A percentile compares a stretch with the other conserved stretches of the same genome.
phyloP scores from a whole-genome alignment of 352 stramenopile species.

The Phytophthora fragariae region DNA sequence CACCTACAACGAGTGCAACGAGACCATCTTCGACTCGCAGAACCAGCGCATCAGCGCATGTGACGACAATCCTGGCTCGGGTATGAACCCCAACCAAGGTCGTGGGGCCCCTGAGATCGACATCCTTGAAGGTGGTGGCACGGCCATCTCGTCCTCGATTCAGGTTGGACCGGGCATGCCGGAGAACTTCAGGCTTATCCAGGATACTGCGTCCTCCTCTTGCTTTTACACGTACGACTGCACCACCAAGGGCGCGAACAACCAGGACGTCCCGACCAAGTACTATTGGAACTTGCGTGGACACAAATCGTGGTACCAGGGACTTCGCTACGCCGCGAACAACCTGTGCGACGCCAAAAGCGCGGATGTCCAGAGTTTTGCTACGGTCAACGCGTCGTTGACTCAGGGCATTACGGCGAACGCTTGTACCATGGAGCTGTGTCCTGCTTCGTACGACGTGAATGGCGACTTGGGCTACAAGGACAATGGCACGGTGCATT shows the following conservation, averaged over 20 bases:
- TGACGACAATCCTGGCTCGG: too few species aligned
- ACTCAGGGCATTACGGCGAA: slow-evolving; percentile 61
- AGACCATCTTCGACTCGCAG: too few species aligned
- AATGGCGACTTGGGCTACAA: too few species aligned
- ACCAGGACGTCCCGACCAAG: slow-evolving; percentile 48
- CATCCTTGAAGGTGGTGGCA: too few species aligned
- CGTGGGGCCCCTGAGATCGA: too few species aligned
- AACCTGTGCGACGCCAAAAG: slow-evolving; percentile 52
- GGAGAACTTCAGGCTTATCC: slow-evolving; percentile 52
- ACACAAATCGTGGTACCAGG: slow-evolving; percentile 54
- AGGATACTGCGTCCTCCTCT: slow-evolving; percentile 23
- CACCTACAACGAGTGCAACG: too few species aligned
- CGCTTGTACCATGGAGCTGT: slow-evolving; percentile 48
- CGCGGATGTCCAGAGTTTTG: slow-evolving; percentile 47
- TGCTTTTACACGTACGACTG: slow-evolving; percentile 63
- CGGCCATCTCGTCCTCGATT: too few species aligned
- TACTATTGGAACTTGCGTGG: slow-evolving; percentile 43
- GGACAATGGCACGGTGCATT: slow-evolving; percentile 10
- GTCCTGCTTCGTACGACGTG: too few species aligned
- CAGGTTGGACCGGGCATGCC: too few species aligned
- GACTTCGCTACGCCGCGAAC: slow-evolving; percentile 66
- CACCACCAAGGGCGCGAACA: slow-evolving; percentile 53
- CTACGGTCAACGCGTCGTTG: slow-evolving; percentile 48
- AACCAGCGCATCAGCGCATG: too few species aligned
- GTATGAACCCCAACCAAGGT: too few species aligned